Evolutionary conservation across 768 basidiomycete genomes (phyloP), one percentile per base, ranked within the genome.

Genomic region (Boletus pseudo-olivaceus): DNA sequence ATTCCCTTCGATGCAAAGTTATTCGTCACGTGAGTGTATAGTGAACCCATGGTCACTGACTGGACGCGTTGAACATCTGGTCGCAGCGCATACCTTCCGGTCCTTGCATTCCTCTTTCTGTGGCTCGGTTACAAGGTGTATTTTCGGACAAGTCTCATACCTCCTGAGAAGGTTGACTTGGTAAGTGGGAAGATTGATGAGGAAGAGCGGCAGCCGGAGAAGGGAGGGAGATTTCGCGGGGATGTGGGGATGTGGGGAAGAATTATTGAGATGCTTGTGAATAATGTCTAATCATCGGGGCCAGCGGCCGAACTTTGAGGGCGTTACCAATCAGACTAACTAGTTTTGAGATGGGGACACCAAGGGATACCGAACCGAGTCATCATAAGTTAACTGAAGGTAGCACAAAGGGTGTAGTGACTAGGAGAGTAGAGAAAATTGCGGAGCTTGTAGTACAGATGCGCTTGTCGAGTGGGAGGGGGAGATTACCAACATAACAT

Each of bases 1-100:
- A 61, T 76, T 4, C 74, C 75, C 11, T 84, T 78, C 64, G 78
- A 74, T 47, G 62, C 69, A n/a, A 82, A 77, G 53, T 79, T 74
- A 29, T 88, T 87, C 59, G 70, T 87, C 51, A 84, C 84, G 69
- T 82, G 62, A 57, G 78, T 68, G 30, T 23, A 42, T 46, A 27
- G 34, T 0, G 14, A 32, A 45, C 19, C 14, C 11, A 1, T 12
- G 44, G 32, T 17, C 23, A 26, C 47, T 50, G 37, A 49, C 12
- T 27, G 40, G n/a, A 27, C 12, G 34, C n/a, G 26, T 38, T 29
- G 47, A 14, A 19, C 47, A 12, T 35, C 17, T 35, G 49, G 41
- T 33, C 17, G 7, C 47, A 57, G 46, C 20, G 26, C 64, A 5
- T 69, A 72, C 60, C 52, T 73, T 75, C 72, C 60, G 14, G 43